These are phyloP conservation scores for Candida glucosophila DNA, from an alignment of 1,139 yeast genomes.

Conservation along the genomic window DNA sequence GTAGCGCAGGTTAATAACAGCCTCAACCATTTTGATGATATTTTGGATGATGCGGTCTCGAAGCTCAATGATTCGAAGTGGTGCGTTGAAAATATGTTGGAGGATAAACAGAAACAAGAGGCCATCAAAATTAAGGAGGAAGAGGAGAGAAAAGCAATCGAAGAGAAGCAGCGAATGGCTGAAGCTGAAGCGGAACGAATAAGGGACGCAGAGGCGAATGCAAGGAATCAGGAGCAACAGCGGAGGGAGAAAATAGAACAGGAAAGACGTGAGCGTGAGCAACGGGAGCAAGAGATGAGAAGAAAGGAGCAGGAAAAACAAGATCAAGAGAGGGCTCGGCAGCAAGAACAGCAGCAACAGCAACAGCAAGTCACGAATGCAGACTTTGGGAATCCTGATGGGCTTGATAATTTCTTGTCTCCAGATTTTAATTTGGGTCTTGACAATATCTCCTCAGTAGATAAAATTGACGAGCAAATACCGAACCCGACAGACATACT, in stretches of 20 bases:
- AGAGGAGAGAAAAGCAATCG: constrained; percentile 33
- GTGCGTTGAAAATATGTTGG: constrained; percentile 39
- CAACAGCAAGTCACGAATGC: constrained; percentile 3
- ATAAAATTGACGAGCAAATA: constrained; percentile 7
- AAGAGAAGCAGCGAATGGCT: constrained; percentile 15
- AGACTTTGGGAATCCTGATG: background rate
- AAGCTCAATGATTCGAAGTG: constrained; percentile 39
- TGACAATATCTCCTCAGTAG: constrained; percentile 5
- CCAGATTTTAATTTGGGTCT: constrained; percentile 7
- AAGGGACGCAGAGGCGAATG: constrained; percentile 8
- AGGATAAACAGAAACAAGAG: constrained; percentile 35
- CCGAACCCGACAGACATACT: constrained; percentile 34
- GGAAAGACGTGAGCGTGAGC: constrained; percentile 10
- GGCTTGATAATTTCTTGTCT: constrained; percentile 6
- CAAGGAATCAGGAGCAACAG: constrained; percentile 3
- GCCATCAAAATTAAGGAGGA: constrained; percentile 34
- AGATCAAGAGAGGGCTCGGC: constrained; percentile 6
- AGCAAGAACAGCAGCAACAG: constrained; percentile 4
- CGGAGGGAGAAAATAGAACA: constrained; percentile 9
- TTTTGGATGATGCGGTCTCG: constrained; percentile 34
- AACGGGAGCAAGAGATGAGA: constrained; percentile 10
- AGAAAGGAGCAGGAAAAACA: constrained; percentile 9
- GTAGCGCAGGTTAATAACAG: constrained; percentile 30
- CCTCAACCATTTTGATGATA: constrained; percentile 32
- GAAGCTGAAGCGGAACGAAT: constrained; percentile 16